Evolutionary conservation across 2,329 filamentous ascomycete genomes (phyloP).

Genomic region (Biscogniauxia sp.): DNA sequence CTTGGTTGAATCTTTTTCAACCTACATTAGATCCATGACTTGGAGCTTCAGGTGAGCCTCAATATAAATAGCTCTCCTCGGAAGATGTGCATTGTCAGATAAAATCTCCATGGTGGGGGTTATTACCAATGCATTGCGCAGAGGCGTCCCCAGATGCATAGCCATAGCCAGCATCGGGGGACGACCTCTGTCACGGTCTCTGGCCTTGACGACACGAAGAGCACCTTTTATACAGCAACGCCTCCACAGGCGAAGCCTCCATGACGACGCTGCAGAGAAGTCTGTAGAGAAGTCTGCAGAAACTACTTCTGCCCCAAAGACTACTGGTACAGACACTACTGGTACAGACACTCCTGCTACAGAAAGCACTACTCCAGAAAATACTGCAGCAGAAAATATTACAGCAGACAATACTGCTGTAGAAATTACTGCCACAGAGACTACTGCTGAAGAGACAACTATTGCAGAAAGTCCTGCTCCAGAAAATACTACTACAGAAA

Average conservation of each 20-base stretch:
- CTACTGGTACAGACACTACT: too few relatives aligned
- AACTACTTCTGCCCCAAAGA: too few relatives aligned
- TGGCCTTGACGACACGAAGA: background rate
- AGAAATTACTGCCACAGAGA: too few relatives aligned
- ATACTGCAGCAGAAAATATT: too few relatives aligned
- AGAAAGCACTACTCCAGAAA: too few relatives aligned
- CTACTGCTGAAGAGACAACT: too few relatives aligned
- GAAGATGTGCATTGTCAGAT: slow-evolving; percentile 3
- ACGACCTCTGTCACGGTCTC: slow-evolving; percentile 2
- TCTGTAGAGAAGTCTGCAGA: background rate
- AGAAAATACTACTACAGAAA: too few relatives aligned
- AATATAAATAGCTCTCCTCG: background rate
- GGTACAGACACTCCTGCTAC: too few relatives aligned
- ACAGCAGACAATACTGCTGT: too few relatives aligned
- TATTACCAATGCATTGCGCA: slow-evolving; percentile 8
- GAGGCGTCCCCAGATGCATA: slow-evolving; percentile 14
- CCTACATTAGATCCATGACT: too few relatives aligned
- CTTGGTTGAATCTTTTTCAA: background rate
- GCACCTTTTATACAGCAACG: slow-evolving; percentile 7
- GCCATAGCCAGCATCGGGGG: slow-evolving; percentile 7
- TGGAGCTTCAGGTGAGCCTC: background rate
- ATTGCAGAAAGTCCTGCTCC: too few relatives aligned
- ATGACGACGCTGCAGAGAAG: slow-evolving; percentile 8
- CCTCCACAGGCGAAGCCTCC: slow-evolving; percentile 4
- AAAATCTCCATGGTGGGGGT: slow-evolving; percentile 14